Base-by-base conservation (phyloP, 1,284 basidiomycete species). In the Apiotrichum akiyoshidainum region DNA sequence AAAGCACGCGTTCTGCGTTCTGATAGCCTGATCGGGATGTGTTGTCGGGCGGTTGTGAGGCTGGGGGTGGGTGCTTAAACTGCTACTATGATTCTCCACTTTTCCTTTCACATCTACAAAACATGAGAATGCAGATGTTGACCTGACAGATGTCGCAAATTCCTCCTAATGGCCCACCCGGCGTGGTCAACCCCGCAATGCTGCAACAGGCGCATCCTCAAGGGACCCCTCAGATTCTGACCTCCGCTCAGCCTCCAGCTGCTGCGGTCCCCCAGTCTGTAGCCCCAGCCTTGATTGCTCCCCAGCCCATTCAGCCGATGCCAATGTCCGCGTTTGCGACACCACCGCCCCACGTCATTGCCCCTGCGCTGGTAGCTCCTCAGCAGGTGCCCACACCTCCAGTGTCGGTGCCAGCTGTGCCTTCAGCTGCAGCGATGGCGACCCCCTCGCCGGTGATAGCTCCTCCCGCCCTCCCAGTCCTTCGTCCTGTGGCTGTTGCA, bases 51-150 rank as follows among this genome's bases (percentile, higher is more conserved):
- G 42, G 60, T 60, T 54, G 71, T 45, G 66, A 64, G 59, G 46
- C 47, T 61, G 54, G 58, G 56, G 48, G 58, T 61, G 64, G 54
- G 64, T 72, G 73, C 69, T 75, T 76, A 74, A 58, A 47, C 54
- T 68, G 70, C 73, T 75, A 72, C 68, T 76, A 76, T 76, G 75
- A 76, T 69, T 61, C 46, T 44, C 21, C 13, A 47, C 4, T 47
- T 12, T 44, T 17, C 41, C 13, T 17, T 31, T 19, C 6, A 2
- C 14, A n/a, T 34, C 39, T n/a, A 44, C n/a, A 19, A 50, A 4
- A 12, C 5, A 35, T 14, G 21, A 50, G 17, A 37, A 41, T 51
- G 48, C 50, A 46, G n/a, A 26, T 57, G 52, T 57, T 58, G 56
- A 57, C 48, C 53, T 33, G 37, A 51, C 60, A 64, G 55, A 69